Base-by-base conservation (phyloP, 139 green algal genomes). In the Tetradesmus obliquus region DNA sequence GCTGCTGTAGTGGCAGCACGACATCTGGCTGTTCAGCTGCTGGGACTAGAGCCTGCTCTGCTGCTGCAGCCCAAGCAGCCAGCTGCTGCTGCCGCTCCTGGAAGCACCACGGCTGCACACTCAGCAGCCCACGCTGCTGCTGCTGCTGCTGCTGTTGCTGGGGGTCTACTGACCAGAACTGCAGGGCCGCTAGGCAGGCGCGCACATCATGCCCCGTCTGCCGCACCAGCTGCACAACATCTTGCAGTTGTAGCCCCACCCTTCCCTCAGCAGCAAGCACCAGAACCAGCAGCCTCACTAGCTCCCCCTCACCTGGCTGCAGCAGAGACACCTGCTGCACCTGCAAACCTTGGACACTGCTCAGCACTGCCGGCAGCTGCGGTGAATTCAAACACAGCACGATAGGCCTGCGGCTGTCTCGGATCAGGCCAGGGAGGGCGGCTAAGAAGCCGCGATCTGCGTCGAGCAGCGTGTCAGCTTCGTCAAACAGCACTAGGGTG, bases 401-500 rank as follows among this genome's bases (percentile, higher is more conserved):
- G 22, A 95, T 94, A 53, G 94, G 94, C 32, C 94, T 91, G 71
- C 94, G 79, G 76, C 91, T 91, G 17, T 93, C 84, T 13, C 51
- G 55, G n/a, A 96, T 89, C 24, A 96, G 85, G 3, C 82, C 58
- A 1, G 62, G 88, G 19, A 96, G 83, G 0, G 94, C 91, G 0
- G 87, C 24, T 1, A 93, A 0, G 72, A 96, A 95, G 19, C 94
- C 94, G 60, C 82, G 62, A 86, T 96, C 94, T 22, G 93, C 86
- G 6, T 94, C 92, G 4, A 94, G 54, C 82, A 94, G 10, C 13
- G 92, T 81, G 54, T 96, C 92, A 54, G 88, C 94, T 74, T 96
- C 94, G 2, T 96, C 94, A 89, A 95, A 96, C 10, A 96, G 51
- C 69, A 96, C 82, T n/a, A 96, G 3, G 0, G 57, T 87, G 1